Base-by-base conservation (phyloP, 2,329 filamentous ascomycete species). In the Fusarium gaditjirri region DNA sequence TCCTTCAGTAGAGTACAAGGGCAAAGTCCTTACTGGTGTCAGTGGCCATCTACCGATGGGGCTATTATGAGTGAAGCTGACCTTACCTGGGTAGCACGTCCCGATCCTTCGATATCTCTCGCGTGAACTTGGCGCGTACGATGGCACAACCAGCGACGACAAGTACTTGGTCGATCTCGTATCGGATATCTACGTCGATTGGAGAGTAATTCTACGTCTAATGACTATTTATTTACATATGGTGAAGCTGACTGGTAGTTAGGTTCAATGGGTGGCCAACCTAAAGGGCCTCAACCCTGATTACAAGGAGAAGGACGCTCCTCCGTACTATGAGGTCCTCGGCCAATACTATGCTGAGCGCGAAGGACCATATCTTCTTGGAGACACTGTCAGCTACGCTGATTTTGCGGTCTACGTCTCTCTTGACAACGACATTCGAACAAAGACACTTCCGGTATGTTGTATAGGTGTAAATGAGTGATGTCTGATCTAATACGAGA, bases 401-500 rank as follows among this genome's bases (percentile, higher is more conserved):
- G 82, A 84, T 43, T 83, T 84, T 64, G 80, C 79, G 0, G 71
- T 83, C 5, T 83, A 80, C 61, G 80, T 82, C 54, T 80, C 81
- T 5, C 78, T 83, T 33, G 81, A 83, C 49, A 82, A 83, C 31
- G 79, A 83, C 41, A 60, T 71, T 29, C 68, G 72, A 39, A 81
- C 77, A 38, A 78, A 77, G 14, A 75, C 80, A 16, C 68, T 81
- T 10, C 79, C 80, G 23, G 81, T 82, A 42, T 83, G 85, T 46
- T 5, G 5, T 2, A 17, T 5, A 21, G 3, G 6, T 17, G 2
- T 8, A 4, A 13, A 4, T 2, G 19, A 13, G 1, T 25, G 11
- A 29, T 10, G 0, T 2, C 6, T 8, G 8, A 29, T 23, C 27
- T 33, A 12, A 27, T 4, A 11, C 5, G 31, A 17, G 7, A 12